These are phyloP conservation scores for Cordyceps pruinosa DNA, from an alignment of 2,329 filamentous ascomycete species.

Conservation along the genomic window DNA sequence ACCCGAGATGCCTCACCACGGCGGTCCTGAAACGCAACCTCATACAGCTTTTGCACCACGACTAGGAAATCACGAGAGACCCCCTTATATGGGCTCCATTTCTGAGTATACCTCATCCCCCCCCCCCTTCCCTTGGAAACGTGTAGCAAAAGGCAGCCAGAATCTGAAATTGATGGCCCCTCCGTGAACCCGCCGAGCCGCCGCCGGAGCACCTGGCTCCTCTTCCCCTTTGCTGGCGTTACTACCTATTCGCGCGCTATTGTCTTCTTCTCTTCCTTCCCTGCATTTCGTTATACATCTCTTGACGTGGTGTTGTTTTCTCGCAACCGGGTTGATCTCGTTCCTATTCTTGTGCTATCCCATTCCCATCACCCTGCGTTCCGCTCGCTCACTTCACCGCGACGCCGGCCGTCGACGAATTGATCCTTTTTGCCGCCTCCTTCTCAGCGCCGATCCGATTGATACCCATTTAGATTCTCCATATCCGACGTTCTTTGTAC, in stretches of 20 bases:
- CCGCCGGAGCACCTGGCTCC: neutral
- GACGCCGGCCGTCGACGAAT: conserved; percentile 8
- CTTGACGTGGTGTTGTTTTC: neutral
- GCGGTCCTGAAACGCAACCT: conserved; percentile 9
- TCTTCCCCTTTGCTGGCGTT: neutral
- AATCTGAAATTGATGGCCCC: neutral
- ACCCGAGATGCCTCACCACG: neutral
- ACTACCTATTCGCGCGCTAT: conserved; percentile 11
- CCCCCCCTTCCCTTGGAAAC: conserved; percentile 1
- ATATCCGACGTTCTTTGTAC: neutral
- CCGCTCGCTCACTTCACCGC: neutral
- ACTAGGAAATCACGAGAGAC: neutral
- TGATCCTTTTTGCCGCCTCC: neutral
- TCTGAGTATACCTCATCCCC: neutral
- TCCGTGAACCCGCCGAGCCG: neutral
- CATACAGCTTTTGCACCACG: neutral
- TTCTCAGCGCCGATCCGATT: too few species aligned
- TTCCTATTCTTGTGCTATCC: neutral
- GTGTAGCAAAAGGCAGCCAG: neutral
- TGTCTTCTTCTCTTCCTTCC: conserved; percentile 11
- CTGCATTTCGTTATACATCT: neutral
- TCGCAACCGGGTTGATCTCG: neutral
- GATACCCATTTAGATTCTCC: too few species aligned
- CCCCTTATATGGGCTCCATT: neutral
- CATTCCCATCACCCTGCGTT: neutral